Evolutionary conservation across 1,284 basidiomycete species (phyloP), one percentile per base, ranked within the genome.

Genomic region (Sporisorium scitamineum): DNA sequence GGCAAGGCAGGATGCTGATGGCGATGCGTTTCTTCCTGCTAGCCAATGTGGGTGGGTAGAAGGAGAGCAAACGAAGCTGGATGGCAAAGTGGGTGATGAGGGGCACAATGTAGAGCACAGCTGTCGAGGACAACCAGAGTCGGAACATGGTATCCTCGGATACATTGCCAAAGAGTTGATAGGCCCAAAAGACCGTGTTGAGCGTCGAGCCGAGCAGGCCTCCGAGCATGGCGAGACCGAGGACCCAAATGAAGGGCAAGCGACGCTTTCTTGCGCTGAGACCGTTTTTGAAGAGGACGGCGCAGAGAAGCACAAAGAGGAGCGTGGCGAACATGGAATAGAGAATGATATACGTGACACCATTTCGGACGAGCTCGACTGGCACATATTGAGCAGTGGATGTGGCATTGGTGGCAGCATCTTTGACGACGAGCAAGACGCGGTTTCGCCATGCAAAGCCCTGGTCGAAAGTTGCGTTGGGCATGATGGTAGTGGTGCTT

Each of bases 321-420:
- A 79, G 64, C 2, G 78, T 76, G 13, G 71, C 68, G 34, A 76
- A 70, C 62, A 72, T 75, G 14, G 70, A 73, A 69, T 79, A 79
- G 55, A 79, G 74, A 41, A 79, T 79, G 62, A 79, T 78, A 51
- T 77, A 78, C 45, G 70, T 70, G 54, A 78, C 75, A 29, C 74
- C 77, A 42, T 59, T 71, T 41, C 73, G 60, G 34, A 79, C 77
- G 16, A 79, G 64, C 5, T 54, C 58, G 47, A 76, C 69, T 1
- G 76, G 68, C 1, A 79, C 69, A 31, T 61, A 74, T 26, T 71
- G 58, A 16, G 58, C 45, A 2, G 20, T 13, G 20, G 37, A 50
- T 22, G 66, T 65, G 29, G 50, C 39, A 9, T 66, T 29, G 55
- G 42, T 74, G 45, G 54, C 13, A 3, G 32, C 37, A 39, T 62